A percentile compares a stretch with the other conserved stretches of the same genome.
These are phyloP conservation scores for Fusarium secorum DNA, from an alignment of 2,329 filamentous ascomycete genomes.

Conservation along the genomic window DNA sequence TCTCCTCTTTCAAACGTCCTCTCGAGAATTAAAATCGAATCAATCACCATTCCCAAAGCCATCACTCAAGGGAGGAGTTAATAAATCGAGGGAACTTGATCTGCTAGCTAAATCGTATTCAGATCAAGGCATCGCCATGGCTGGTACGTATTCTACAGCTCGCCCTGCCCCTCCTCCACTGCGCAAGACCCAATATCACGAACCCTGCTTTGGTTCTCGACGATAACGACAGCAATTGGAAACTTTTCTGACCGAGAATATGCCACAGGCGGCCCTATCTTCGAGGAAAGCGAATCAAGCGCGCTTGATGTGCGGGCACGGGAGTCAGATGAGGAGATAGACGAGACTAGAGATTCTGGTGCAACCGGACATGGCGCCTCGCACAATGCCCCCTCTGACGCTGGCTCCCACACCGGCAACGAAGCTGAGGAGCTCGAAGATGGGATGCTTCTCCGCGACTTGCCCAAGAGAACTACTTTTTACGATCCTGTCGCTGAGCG, in stretches of 20 bases:
- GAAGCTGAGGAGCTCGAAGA: conserved; percentile 52
- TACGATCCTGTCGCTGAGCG: conserved; percentile 95
- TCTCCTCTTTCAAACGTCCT: conserved; percentile 2
- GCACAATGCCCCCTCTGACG: conserved; percentile 33
- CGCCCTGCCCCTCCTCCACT: conserved; percentile 24
- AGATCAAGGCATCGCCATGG: conserved; percentile 25
- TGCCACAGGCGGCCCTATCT: conserved; percentile 18
- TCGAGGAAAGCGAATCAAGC: conserved; percentile 36
- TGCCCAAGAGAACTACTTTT: conserved; percentile 78
- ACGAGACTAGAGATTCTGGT: conserved; percentile 37
- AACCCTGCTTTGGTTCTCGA: neutral
- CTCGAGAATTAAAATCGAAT: neutral
- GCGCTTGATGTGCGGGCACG: conserved; percentile 39
- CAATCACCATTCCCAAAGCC: neutral
- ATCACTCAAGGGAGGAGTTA: neutral
- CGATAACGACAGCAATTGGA: neutral
- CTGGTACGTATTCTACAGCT: conserved; percentile 34
- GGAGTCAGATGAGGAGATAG: conserved; percentile 46
- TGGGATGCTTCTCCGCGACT: conserved; percentile 68
- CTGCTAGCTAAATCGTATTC: neutral
- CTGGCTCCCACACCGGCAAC: conserved; percentile 30
- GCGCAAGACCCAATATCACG: conserved; percentile 1
- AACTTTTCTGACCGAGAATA: conserved; percentile 14
- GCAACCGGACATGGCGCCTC: conserved; percentile 35
- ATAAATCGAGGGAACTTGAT: neutral